Percentiles rank a stretch among this genome's conserved stretches.
Conservation (phyloP, 2,329 filamentous ascomycete genomes). For the Paraphaeosphaeria minitans region DNA sequence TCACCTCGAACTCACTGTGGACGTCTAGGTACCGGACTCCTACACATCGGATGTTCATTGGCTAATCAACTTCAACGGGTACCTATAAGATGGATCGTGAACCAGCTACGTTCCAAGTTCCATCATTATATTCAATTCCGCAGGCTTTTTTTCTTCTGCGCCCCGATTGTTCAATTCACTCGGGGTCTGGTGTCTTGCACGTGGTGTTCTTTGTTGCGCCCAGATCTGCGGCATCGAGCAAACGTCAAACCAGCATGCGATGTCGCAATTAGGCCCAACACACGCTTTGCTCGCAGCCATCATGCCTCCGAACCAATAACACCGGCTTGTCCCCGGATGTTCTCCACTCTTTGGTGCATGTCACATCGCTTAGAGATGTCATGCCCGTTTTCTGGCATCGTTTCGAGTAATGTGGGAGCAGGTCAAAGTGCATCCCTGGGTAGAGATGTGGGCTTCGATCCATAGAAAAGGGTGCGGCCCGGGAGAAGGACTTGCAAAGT, state of each 20-base stretch:
- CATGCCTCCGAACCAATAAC: conserved; percentile 23
- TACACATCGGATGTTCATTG: background rate
- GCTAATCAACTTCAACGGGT: background rate
- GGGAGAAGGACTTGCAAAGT: background rate
- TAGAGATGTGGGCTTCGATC: conserved; percentile 4
- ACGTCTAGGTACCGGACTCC: background rate
- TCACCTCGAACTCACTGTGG: background rate
- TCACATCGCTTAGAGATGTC: background rate
- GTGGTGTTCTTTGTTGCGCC: background rate
- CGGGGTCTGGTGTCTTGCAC: background rate
- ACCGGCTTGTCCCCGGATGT: background rate
- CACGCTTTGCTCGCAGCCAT: conserved; percentile 13
- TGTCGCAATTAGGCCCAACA: conserved; percentile 23
- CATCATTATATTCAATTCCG: background rate
- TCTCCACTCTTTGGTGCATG: background rate
- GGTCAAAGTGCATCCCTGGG: background rate
- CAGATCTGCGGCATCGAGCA: conserved; percentile 6
- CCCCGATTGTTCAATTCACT: background rate
- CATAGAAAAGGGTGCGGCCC: background rate
- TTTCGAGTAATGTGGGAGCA: background rate
- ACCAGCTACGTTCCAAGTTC: background rate
- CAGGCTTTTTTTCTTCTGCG: no score
- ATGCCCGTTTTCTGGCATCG: background rate
- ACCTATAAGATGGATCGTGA: background rate
- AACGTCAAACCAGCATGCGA: conserved; percentile 29